phyloP scores from a whole-genome alignment of 2,329 filamentous ascomycete genomes.

The Aureobasidium zeae region DNA sequence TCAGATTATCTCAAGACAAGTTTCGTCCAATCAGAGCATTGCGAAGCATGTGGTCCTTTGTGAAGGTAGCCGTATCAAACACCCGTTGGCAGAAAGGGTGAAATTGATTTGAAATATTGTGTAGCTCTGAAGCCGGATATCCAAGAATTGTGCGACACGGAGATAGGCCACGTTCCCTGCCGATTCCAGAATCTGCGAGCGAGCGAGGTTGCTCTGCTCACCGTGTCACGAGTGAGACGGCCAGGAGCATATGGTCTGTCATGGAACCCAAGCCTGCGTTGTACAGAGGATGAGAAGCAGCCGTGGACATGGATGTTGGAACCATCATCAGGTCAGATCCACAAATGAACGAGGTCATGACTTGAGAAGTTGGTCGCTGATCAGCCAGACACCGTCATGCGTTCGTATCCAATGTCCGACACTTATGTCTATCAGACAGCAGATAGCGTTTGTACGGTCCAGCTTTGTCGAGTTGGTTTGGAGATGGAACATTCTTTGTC shows the following conservation, averaged over 20 bases:
- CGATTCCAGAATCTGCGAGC: conserved; percentile 5
- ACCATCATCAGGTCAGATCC: too few species aligned
- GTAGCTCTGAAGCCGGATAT: not conserved
- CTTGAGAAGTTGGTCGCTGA: too few species aligned
- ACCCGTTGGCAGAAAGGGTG: not conserved
- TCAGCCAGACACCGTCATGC: too few species aligned
- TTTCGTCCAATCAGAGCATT: not conserved
- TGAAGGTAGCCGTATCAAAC: not conserved
- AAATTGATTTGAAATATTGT: conserved; percentile 1
- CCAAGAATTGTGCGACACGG: conserved; percentile 3
- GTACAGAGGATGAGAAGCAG: not conserved
- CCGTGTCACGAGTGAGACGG: conserved; percentile 11
- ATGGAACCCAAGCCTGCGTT: conserved; percentile 4
- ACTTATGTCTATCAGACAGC: too few species aligned
- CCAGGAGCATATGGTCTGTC: conserved; percentile 5
- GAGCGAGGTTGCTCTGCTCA: conserved; percentile 8
- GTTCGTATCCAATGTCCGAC: too few species aligned
- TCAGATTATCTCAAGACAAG: not conserved
- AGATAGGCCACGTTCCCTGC: conserved; percentile 12
- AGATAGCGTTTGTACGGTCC: too few species aligned
- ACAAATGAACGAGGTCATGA: too few species aligned
- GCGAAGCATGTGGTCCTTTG: not conserved
- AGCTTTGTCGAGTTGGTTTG: too few species aligned
- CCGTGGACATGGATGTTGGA: too few species aligned
- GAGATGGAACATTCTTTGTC: too few species aligned